Base-by-base conservation (phyloP, 768 basidiomycete species). In the Kwoniella sp. region DNA sequence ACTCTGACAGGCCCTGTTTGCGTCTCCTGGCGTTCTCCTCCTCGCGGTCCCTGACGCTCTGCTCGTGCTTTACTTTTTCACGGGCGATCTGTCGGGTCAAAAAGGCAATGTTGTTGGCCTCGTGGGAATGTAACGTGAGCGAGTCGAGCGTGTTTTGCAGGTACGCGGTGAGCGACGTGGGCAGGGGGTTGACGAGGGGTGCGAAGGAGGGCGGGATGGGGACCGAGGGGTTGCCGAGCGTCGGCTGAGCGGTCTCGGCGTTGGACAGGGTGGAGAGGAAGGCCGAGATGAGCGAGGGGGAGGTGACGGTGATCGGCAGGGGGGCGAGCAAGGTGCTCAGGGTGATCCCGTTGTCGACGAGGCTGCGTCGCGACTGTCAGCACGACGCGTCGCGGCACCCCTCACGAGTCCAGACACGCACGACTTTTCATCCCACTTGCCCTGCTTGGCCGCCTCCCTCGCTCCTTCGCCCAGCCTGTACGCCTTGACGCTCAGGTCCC, bases 91-190 rank as follows among this genome's bases (percentile, higher is more conserved):
- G 90, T 48, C 91, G 84, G 38, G 80, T 79, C 61, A 89, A 77
- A 78, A 89, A 95, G 46, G 86, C 89, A 59, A 91, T 80, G 75
- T 93, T 93, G 44, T 88, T 87, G 67, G 92, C 88, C 74, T 95
- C 91, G 48, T 87, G 88, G 65, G 84, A 83, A 76, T 90, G 89
- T 63, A 77, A 81, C 76, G 90, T 88, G 53, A 93, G 78, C 0
- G 85, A 83, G 73, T 93, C 89, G 55, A 88, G 83, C 43, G 91
- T 83, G 72, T 85, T 82, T 77, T 89, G 87, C 59, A 93, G 76
- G 71, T 87, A 87, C 69, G 80, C 80, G 47, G 86, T 83, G 44
- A 88, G 78, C n/a, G 68, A 62, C 7, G 85, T 82, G 4, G 80
- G 77, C 23, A 81, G 81, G 28, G 86, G 85, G 42, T 88, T 80